Conservation (phyloP, 805 yeast species). For the Metschnikowia koreensis region DNA sequence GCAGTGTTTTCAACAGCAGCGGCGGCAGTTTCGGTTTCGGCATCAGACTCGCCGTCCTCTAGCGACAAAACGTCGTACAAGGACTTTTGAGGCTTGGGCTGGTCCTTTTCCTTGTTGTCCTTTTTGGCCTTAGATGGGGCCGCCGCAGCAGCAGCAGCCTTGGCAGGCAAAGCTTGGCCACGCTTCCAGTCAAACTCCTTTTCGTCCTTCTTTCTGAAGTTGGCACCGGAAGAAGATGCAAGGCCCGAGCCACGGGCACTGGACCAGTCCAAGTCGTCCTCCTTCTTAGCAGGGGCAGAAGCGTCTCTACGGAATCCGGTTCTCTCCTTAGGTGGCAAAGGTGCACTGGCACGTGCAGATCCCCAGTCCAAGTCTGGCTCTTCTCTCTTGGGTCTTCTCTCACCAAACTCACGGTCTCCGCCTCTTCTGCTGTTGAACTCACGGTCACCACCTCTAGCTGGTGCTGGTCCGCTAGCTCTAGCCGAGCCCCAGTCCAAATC, state of each 20-base stretch:
- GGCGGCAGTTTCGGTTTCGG: conserved; percentile 1
- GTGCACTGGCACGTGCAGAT: conserved; percentile 31
- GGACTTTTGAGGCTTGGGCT: conserved; percentile 19
- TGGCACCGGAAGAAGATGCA: conserved; percentile 1
- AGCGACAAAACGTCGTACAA: conserved; percentile 20
- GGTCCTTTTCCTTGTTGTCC: conserved; percentile 12
- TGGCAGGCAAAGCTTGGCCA: conserved; percentile 32
- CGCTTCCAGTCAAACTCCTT: conserved; percentile 38
- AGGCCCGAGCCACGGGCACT: conserved; percentile 18
- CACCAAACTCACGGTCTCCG: conserved; percentile 12
- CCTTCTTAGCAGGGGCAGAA: conserved; percentile 20
- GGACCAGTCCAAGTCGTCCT: conserved; percentile 27
- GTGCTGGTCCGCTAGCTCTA: conserved; percentile 17
- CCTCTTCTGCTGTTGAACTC: no score
- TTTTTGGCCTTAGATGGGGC: conserved; percentile 8
- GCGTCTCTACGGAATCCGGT: conserved; percentile 6
- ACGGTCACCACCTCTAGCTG: no score
- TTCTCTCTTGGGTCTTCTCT: conserved; percentile 31
- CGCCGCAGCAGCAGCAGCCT: no score
- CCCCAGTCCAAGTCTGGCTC: conserved; percentile 46
- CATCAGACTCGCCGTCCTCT: conserved; percentile 16
- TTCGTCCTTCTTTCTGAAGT: conserved; percentile 24
- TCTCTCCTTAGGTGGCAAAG: conserved; percentile 38
- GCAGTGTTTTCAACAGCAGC: no score
- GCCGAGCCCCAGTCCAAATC: conserved; percentile 43